Evolutionary conservation across 140 eudicot species (phyloP).

Genomic region (Cichorium intybus): DNA sequence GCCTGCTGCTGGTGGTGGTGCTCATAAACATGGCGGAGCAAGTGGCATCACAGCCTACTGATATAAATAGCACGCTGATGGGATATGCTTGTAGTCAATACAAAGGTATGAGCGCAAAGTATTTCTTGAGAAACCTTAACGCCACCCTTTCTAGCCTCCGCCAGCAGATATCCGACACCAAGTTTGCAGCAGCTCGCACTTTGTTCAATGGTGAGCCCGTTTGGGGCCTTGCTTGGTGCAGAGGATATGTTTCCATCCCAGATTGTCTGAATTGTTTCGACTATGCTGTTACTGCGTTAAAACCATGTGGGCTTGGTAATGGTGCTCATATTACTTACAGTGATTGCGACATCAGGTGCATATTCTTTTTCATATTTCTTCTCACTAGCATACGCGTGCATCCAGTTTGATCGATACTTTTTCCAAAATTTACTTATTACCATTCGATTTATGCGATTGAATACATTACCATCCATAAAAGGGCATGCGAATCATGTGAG

Average conservation of each 20-base stretch:
- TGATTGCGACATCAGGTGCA: conserved; percentile 37
- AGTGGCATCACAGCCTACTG: conserved; percentile 20
- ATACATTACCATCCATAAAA: neutral
- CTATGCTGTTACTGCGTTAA: conserved; percentile 35
- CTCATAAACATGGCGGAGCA: conserved; percentile 25
- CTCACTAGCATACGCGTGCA: too few species aligned
- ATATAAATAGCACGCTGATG: conserved; percentile 29
- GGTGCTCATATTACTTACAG: conserved; percentile 32
- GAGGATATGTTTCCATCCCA: conserved; percentile 34
- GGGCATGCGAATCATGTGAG: neutral
- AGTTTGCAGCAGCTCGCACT: conserved; percentile 38
- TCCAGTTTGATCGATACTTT: too few species aligned
- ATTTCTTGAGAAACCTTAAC: conserved; percentile 45
- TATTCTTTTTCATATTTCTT: neutral
- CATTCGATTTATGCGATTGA: neutral
- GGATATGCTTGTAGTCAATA: conserved; percentile 39
- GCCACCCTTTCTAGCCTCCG: conserved; percentile 42
- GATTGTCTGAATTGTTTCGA: conserved; percentile 50
- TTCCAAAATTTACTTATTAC: neutral
- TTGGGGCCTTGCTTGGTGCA: conserved; percentile 52
- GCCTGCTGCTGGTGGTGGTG: conserved; percentile 34
- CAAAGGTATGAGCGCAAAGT: conserved; percentile 22
- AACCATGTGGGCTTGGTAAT: conserved; percentile 44
- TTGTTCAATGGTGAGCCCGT: conserved; percentile 45
- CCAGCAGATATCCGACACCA: conserved; percentile 24